Percentiles rank a stretch among this genome's conserved stretches.
Evolutionary conservation across 2,329 filamentous ascomycete genomes (phyloP).

Genomic region (Exophiala oligosperma): DNA sequence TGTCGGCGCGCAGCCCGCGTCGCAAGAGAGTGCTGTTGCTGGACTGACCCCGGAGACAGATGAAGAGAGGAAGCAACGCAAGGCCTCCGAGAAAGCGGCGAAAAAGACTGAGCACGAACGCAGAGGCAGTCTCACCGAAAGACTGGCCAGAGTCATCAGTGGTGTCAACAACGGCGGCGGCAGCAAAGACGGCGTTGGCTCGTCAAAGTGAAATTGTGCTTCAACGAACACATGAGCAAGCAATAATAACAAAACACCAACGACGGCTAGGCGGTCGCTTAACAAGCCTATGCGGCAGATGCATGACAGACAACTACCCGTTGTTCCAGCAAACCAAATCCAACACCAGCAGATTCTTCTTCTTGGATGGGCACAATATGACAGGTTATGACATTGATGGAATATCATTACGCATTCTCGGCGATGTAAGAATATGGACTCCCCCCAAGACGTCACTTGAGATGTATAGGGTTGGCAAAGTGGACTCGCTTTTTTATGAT

Average conservation of each 20-base stretch:
- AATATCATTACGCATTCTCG: too few species aligned
- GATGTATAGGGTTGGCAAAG: neutral
- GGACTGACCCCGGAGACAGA: neutral
- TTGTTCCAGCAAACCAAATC: too few species aligned
- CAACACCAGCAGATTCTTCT: too few species aligned
- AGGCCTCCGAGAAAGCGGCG: slow-evolving; percentile 8
- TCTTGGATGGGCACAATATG: too few species aligned
- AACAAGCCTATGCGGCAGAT: too few species aligned
- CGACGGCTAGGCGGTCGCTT: too few species aligned
- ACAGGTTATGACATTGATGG: too few species aligned
- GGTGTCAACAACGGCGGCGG: slow-evolving; percentile 1
- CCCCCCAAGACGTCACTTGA: neutral
- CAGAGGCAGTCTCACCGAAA: slow-evolving; percentile 5
- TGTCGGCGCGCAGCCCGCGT: slow-evolving; percentile 10
- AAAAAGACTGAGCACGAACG: slow-evolving; percentile 9
- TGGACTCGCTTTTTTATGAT: neutral
- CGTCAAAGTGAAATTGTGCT: neutral
- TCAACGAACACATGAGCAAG: neutral
- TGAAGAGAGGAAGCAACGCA: slow-evolving; percentile 9
- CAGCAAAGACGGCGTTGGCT: neutral
- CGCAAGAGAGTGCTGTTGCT: neutral
- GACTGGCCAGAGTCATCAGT: slow-evolving; percentile 13
- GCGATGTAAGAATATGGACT: neutral
- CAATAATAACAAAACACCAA: too few species aligned
- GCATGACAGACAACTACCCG: too few species aligned